Conservation (phyloP, 2,329 filamentous ascomycete genomes). For the Chaetomium sp. region DNA sequence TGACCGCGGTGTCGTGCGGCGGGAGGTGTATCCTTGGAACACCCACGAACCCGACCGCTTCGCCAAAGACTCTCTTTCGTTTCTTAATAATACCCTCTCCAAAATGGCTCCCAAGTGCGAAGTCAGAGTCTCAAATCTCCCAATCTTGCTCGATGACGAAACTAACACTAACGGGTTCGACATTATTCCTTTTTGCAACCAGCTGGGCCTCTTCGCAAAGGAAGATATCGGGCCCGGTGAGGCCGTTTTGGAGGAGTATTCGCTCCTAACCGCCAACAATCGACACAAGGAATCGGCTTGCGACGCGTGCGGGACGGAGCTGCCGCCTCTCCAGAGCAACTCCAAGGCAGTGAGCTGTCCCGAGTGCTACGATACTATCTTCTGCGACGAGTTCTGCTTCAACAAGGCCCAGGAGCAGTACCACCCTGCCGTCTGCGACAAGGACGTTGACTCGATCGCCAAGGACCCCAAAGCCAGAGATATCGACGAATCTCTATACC, state of each 20-base stretch:
- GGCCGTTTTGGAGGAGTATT: slow-evolving; percentile 77
- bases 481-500: slow-evolving; percentile 62
- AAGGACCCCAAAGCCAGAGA: slow-evolving; percentile 64
- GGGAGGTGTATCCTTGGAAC: slow-evolving; percentile 73
- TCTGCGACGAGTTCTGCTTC: slow-evolving; percentile 63
- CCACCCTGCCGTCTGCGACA: slow-evolving; percentile 67
- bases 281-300: slow-evolving; percentile 83
- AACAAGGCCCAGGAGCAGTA: slow-evolving; percentile 61
- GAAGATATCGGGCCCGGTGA: slow-evolving; percentile 77
- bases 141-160: slow-evolving; percentile 64
- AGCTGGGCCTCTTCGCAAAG: slow-evolving; percentile 88
- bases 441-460: slow-evolving; percentile 65
- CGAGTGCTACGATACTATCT: slow-evolving; percentile 67
- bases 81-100: slow-evolving; percentile 71
- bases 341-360: slow-evolving; percentile 56
- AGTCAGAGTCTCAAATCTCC: slow-evolving; percentile 74
- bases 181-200: slow-evolving; percentile 64
- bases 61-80: slow-evolving; percentile 65
- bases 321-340: slow-evolving; percentile 61
- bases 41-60: slow-evolving; percentile 69
- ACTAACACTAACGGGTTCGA: slow-evolving; percentile 53
- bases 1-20: slow-evolving; percentile 69
- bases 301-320: slow-evolving; percentile 79
- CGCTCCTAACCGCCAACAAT: slow-evolving; percentile 85
- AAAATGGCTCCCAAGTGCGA: slow-evolving; percentile 78